Evolutionary conservation across 768 basidiomycete species (phyloP), one percentile per base, ranked within the genome.

Genomic region (Lactarius psammicola): DNA sequence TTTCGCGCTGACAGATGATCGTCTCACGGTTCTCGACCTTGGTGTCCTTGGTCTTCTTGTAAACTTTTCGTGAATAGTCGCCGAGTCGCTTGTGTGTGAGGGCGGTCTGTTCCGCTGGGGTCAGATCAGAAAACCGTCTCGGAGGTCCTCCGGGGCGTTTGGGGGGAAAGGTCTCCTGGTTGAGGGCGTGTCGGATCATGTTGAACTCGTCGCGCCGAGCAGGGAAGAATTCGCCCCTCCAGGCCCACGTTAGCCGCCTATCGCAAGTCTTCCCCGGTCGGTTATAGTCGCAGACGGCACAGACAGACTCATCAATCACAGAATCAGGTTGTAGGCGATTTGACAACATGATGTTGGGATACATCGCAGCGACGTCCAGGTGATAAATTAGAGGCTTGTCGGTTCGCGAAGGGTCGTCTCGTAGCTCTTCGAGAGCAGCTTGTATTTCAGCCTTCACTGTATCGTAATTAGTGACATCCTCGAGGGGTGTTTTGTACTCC

Each of bases 291-390:
- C 97, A 99, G 2, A 98, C 95, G 1, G 97, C 97, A 73, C 97
- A 99, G 20, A 89, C 90, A 23, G 96, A 87, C 75, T 98, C 97
- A 72, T 95, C 94, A 11, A 98, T 90, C 79, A 98, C 91, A 2
- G 97, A 97, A 77, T 99, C 97, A 2, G 97, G 97, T 71, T 99
- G 97, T 2, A 99, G 83, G 38, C 97, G 92, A 74, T 99, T 99
- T 20, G 95, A 98, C 81, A 99, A 88, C 97, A 99, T 99, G 85
- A 99, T 98, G 77, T 98, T 99, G 63, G 97, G 97, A 75, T 99
- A 98, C 97, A 99, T 99, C 68, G 97, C 97, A 2, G 97, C 97
- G 68, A 99, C 97, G 72, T 99, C 97, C 72, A 98, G 78, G 76
- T 99, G 97, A 77, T 99, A 99, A 73, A 99, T 98, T 68, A 98